Percentiles rank a stretch among this genome's conserved stretches.
These are phyloP conservation scores for Lodderomyces beijingensis DNA, from an alignment of 1,139 yeast genomes.

Conservation along the genomic window DNA sequence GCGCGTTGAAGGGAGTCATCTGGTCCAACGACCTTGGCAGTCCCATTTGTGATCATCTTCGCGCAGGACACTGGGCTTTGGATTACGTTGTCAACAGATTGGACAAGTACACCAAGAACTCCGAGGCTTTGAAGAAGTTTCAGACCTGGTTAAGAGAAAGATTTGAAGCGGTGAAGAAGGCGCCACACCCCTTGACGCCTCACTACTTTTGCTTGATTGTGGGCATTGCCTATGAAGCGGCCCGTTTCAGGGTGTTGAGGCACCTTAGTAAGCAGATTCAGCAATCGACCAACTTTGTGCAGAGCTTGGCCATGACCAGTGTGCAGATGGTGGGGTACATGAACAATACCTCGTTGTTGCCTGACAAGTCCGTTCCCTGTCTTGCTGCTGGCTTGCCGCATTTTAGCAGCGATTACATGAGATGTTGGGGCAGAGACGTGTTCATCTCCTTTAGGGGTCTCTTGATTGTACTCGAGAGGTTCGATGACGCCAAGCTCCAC, in stretches of 20 bases:
- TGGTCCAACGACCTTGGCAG: conserved; percentile 75
- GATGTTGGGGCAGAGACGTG: conserved; percentile 98
- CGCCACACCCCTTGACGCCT: conserved; percentile 81
- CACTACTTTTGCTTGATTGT: conserved; percentile 78
- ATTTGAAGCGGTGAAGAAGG: conserved; percentile 56
- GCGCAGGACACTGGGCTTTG: conserved; percentile 86
- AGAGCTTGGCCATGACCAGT: conserved; percentile 74
- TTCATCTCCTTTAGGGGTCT: conserved; percentile 84
- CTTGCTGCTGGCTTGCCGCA: conserved; percentile 97
- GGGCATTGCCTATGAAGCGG: conserved; percentile 79
- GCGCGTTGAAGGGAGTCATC: conserved; percentile 61
- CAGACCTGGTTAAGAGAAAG: conserved; percentile 68
- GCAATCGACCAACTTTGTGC: conserved; percentile 67
- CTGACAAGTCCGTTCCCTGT: conserved; percentile 60
- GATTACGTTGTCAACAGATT: conserved; percentile 70
- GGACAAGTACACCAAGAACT: conserved; percentile 44
- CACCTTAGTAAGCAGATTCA: conserved; percentile 51
- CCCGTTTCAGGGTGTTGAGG: conserved; percentile 61
- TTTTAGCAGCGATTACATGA: conserved; percentile 83
- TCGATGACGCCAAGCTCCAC: conserved; percentile 74
- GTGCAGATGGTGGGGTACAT: conserved; percentile 81
- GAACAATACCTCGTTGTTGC: conserved; percentile 72
- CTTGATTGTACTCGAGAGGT: conserved; percentile 70
- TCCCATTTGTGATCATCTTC: conserved; percentile 73
- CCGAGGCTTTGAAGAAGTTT: conserved; percentile 47